Evolutionary conservation across 352 stramenopile genomes (phyloP), one percentile per base, ranked within the genome.

Genomic region (Phytophthora sojae): DNA sequence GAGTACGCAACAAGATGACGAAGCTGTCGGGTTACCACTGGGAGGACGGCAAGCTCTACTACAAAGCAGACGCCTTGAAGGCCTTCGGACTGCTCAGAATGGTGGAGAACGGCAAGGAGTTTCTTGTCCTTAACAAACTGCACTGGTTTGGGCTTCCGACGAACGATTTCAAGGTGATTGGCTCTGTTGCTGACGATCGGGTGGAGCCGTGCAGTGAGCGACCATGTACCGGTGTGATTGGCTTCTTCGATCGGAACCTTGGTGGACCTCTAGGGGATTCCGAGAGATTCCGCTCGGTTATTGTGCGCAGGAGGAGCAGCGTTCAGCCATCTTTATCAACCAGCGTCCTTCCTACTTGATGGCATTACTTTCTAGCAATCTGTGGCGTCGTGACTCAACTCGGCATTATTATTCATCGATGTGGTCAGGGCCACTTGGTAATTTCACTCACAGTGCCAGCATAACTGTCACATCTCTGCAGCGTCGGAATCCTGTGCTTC

Each of bases 51-150:
- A 39, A 57, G 29, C 53, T 73, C 1, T 59, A 37, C 53, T 69
- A 73, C 26, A n/a, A 2, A 39, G 9, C 54, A 4, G 55, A 62
- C 9, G 56, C 64, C 0, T 21, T 73, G 54, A 67, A 73, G 47
- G 56, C 69, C 1, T 62, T 74, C 23, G 65, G 59, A 0, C 26
- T 77, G 11, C n/a, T 77, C 19, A 73, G 64, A 49, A 64, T 77
- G 54, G 54, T 59, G 17, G 51, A 67, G 30, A 50, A 65, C 12
- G 65, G 57, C 19, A 17, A 25, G 0, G 60, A 78, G 37, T 71
- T 69, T 25, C 42, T 78, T 1, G 71, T 71, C 30, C 21, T 65
- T 5, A 50, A 29, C 4, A 64, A 68, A 51, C 8, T 73, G 9
- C 21, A 62, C 17, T 73, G 65, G 65, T 68, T 73, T 9, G 45